Conservation (phyloP, 2,329 filamentous ascomycete genomes). For the Lachnellula suecica region DNA sequence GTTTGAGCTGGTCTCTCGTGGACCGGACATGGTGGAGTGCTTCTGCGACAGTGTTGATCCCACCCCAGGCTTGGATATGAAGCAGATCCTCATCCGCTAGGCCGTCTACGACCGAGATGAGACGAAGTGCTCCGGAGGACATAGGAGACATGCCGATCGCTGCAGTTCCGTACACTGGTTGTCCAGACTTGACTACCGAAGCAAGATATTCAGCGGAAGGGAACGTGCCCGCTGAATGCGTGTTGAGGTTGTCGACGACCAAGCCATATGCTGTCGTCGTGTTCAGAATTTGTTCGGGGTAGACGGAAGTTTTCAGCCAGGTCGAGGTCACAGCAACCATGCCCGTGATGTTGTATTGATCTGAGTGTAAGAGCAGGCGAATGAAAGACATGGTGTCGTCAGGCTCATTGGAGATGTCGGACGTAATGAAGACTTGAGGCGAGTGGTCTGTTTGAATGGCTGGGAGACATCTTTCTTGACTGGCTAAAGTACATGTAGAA, state of each 20-base stretch:
- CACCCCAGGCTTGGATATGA: conserved; percentile 46
- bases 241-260: conserved; percentile 38
- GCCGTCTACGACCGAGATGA: too few relatives aligned
- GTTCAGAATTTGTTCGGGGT: conserved; percentile 9
- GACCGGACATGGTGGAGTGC: conserved; percentile 36
- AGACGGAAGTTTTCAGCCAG: conserved; percentile 20
- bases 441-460: too few relatives aligned
- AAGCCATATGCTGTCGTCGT: conserved; percentile 10
- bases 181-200: conserved; percentile 26
- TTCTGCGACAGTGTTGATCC: conserved; percentile 44
- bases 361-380: conserved; percentile 37
- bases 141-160: too few relatives aligned
- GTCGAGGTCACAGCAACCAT: conserved; percentile 39
- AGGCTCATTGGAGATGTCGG: conserved; percentile 39
- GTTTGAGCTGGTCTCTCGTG: conserved; percentile 27
- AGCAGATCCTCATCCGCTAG: conserved; percentile 38
- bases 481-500: too few relatives aligned
- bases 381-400: conserved; percentile 39
- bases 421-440: conserved; percentile 39
- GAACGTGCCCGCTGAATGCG: conserved; percentile 36
- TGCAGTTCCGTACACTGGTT: too few relatives aligned
- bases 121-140: too few relatives aligned
- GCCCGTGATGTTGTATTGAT: conserved; percentile 39
- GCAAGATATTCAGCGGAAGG: conserved; percentile 28
- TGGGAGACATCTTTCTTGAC: too few relatives aligned